Evolutionary conservation across 805 yeast species (phyloP), one percentile per base, ranked within the genome.

Genomic region (Candida ipomoeae): DNA sequence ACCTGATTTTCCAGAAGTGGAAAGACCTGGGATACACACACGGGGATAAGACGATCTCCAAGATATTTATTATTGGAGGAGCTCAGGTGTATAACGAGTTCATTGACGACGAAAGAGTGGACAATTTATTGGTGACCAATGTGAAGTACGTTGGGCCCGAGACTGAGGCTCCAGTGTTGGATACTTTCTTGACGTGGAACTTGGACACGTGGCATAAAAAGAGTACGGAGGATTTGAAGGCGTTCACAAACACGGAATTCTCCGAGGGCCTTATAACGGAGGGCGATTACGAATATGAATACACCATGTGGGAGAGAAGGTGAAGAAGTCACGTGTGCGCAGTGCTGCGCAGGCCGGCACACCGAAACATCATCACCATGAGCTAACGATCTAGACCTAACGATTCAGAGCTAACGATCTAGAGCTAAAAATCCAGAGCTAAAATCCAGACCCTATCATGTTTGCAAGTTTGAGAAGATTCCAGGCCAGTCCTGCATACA

Each of bases 61-160:
- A 80, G 44, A 75, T 94, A 1, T 94, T 83, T 62, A 78, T 94
- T 23, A 92, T 94, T 54, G 99, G 99, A 3, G 99, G 99, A 0
- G 94, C 91, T 0, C 91, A 91, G 63, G 73, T 94, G 7, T 94
- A 94, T 69, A 77, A 80, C 46, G 74, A 81, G 37, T 74, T 83
- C 13, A 61, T 83, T 13, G 53, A 63, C 1, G 71, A 66, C 48
- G 68, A 69, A 3, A 48, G 70, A 10, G 81, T 84, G 0, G 78
- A 78, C 42, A 75, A 81, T 29, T 67, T 89, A 45, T 74, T 88
- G 23, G 64, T 91, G 14, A 90, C 97, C 0, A 91, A 89, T 62
- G 78, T 91, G 31, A 58, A 64, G 2, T 50, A 52, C 37, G 56
- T 58, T 6, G 61, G 61, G 5, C 63, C 66, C 20, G 49, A 40